Conservation (phyloP, 2,329 filamentous ascomycete genomes). For the Zasmidium citrigriseum region DNA sequence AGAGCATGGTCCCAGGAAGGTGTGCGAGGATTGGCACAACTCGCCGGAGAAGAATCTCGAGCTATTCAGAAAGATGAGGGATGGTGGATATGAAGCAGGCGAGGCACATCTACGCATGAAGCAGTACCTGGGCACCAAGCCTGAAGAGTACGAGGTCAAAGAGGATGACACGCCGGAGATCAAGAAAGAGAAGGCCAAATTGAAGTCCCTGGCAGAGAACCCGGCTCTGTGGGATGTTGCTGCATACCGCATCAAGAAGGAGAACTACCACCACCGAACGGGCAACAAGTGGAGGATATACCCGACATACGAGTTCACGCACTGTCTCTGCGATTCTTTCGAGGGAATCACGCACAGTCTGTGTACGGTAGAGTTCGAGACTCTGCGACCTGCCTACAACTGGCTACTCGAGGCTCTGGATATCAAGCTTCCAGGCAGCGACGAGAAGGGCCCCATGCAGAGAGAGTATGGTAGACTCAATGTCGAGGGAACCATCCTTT, state of each 20-base stretch:
- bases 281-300: constrained; percentile 88
- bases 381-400: constrained; percentile 84
- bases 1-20: constrained; percentile 68
- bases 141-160: constrained; percentile 36
- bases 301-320: constrained; percentile 85
- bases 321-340: constrained; percentile 89
- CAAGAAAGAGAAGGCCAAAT: constrained; percentile 36
- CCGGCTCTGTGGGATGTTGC: constrained; percentile 96
- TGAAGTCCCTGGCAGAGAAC: constrained; percentile 63
- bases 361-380: constrained; percentile 90
- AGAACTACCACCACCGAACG: constrained; percentile 74
- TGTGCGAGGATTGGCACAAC: constrained; percentile 77
- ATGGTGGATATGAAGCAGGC: constrained; percentile 83
- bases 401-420: constrained; percentile 81
- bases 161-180: constrained; percentile 33
- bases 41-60: constrained; percentile 72
- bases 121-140: constrained; percentile 65
- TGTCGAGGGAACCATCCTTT: constrained; percentile 80
- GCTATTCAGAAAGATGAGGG: constrained; percentile 87
- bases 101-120: constrained; percentile 92
- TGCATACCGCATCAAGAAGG: constrained; percentile 81
- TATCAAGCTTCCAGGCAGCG: constrained; percentile 68
- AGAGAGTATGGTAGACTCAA: constrained; percentile 80
- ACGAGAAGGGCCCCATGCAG: constrained; percentile 73
- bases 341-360: constrained; percentile 90